Conservation (phyloP, 2,329 filamentous ascomycete genomes). For the Fusarium sp. region DNA sequence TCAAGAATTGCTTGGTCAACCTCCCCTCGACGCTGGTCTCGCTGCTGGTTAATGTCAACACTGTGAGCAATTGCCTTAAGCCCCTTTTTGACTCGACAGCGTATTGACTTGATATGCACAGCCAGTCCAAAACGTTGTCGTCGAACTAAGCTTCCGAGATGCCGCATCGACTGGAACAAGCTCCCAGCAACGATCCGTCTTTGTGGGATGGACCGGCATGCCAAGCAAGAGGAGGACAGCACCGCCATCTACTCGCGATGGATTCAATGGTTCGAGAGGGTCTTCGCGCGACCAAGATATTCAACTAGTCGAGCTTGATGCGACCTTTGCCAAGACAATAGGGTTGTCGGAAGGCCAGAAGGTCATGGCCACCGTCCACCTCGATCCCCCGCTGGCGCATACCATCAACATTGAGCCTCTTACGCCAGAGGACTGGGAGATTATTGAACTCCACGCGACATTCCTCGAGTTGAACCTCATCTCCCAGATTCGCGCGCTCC, state of each 20-base stretch:
- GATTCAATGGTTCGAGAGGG: slow-evolving; percentile 66
- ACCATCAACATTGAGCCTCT: slow-evolving; percentile 97
- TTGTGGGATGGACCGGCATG: slow-evolving; percentile 97
- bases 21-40: slow-evolving; percentile 84
- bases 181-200: slow-evolving; percentile 72
- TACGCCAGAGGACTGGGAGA: slow-evolving; percentile 97
- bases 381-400: slow-evolving; percentile 89
- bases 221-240: slow-evolving; percentile 84
- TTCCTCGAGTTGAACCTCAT: slow-evolving; percentile 95
- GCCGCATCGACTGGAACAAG: slow-evolving; percentile 58
- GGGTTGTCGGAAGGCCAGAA: slow-evolving; percentile 84
- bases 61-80: slow-evolving; percentile 62
- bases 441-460: slow-evolving; percentile 95
- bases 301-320: slow-evolving; percentile 83
- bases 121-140: slow-evolving; percentile 94
- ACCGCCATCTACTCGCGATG: slow-evolving; percentile 76
- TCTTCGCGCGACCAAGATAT: slow-evolving; percentile 77
- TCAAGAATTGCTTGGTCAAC: slow-evolving; percentile 96
- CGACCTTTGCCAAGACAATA: slow-evolving; percentile 78
- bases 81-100: not conserved
- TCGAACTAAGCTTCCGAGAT: slow-evolving; percentile 80
- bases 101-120: slow-evolving; percentile 48
- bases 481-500: slow-evolving; percentile 89
- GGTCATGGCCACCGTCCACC: slow-evolving; percentile 73
- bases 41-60: slow-evolving; percentile 86